Evolutionary conservation across 164 flowering plant species (phyloP), one percentile per base, ranked within the genome.

Genomic region (Tetrastigma voinierianum): DNA sequence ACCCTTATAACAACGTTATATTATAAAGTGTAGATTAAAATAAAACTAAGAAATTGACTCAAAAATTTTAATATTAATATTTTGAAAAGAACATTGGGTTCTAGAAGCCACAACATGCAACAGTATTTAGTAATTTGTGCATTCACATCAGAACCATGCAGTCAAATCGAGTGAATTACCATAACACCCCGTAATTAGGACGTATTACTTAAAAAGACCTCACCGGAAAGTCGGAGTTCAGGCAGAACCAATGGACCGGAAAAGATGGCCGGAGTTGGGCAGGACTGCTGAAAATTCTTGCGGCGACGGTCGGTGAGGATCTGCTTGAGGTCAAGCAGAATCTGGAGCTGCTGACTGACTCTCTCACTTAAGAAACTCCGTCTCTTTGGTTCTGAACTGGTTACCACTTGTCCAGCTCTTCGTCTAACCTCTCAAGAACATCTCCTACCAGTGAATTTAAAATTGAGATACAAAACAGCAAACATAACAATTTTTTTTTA

Each of bases 371-470:
- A 87, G 40, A 58, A 89, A 83, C 66, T 92, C 99, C 0, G 62
- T 57, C 71, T 95, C 99, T 66, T 77, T 86, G 0, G 55, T 66
- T 58, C 52, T 76, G 66, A 95, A 92, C 3, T 78, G 74, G 67
- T 90, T 89, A n/a, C 68, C 90, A 97, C 61, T 95, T 92, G 65
- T 84, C 77, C 2, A 92, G 78, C 71, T 95, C 97, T 32, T 80
- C 90, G 57, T 90, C 94, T 72, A 95, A 73, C 55, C 59, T 77
- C 74, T 81, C 84, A 58, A 90, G 48, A 92, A 90, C 66, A 68
- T 75, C 61, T 66, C n/a, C n/a, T n/a, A n/a, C n/a, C n/a, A n/a
- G n/a, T n/a, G n/a, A n/a, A 21, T 23, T 20, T 14, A 21, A 57
- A 21, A 57, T 32, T 32, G 40, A 32, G 3, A 4, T 32, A 32